Evolutionary conservation across 2,329 filamentous ascomycete genomes (phyloP).

Genomic region (Claviceps digitariae): DNA sequence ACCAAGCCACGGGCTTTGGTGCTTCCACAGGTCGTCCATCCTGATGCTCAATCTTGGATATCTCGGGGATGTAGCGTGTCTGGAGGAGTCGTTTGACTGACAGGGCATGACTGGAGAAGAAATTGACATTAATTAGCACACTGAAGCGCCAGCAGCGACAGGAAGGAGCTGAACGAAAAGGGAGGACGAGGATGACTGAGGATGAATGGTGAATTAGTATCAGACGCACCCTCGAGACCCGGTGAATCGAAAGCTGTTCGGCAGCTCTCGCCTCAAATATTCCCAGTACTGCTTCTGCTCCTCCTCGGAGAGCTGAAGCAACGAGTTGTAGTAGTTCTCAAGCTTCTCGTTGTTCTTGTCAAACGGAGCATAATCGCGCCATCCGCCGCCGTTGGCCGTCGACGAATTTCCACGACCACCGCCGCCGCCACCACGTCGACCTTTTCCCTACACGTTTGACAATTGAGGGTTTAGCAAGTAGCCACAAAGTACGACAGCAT

Average conservation of each 20-base stretch:
- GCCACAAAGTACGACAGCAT: background rate
- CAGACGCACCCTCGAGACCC: conserved; percentile 67
- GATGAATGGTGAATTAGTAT: background rate
- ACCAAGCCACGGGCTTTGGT: conserved; percentile 75
- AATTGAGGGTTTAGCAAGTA: conserved; percentile 9
- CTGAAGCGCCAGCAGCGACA: background rate
- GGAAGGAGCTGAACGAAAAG: background rate
- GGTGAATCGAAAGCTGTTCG: conserved; percentile 95
- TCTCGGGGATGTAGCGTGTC: conserved; percentile 80
- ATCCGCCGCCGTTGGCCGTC: conserved; percentile 13
- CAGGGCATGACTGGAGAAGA: conserved; percentile 58
- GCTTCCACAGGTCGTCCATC: conserved; percentile 74
- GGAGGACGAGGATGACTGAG: background rate
- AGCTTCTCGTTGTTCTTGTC: conserved; percentile 72
- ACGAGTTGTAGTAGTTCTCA: conserved; percentile 72
- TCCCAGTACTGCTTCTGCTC: conserved; percentile 78
- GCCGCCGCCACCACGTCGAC: conserved; percentile 22
- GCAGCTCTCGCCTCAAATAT: conserved; percentile 68
- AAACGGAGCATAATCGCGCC: conserved; percentile 30
- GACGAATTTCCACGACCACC: conserved; percentile 14
- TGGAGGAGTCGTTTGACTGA: conserved; percentile 81
- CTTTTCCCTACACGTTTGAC: conserved; percentile 18
- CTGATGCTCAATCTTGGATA: conserved; percentile 67
- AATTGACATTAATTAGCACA: conserved; percentile 9
- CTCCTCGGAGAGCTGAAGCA: conserved; percentile 61